These are phyloP conservation scores for Annulohypoxylon stygium DNA, from an alignment of 495 filamentous ascomycete genomes.

Conservation along the genomic window DNA sequence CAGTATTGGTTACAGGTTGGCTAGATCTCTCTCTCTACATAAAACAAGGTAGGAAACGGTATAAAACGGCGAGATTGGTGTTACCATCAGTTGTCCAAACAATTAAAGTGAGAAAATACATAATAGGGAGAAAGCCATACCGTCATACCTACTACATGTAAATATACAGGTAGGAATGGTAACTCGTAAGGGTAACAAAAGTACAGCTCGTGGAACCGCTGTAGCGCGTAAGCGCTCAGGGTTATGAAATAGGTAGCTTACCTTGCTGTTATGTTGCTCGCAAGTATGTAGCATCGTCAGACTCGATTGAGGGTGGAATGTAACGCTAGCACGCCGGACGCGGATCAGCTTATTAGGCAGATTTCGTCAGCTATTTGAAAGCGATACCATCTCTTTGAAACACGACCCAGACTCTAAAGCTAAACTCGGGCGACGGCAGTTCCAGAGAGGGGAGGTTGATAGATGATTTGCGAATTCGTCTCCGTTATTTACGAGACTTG, in stretches of 20 bases:
- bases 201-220: conserved; percentile 25
- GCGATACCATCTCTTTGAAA: conserved; percentile 36
- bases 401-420: conserved; percentile 17
- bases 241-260: conserved; percentile 1
- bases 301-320: conserved; percentile 31
- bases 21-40: background rate
- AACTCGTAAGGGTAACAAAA: conserved; percentile 11
- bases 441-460: conserved; percentile 27
- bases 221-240: conserved; percentile 29
- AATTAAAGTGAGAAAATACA: background rate
- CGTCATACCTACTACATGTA: background rate
- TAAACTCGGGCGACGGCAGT: conserved; percentile 19
- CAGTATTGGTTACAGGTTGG: background rate
- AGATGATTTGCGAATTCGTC: conserved; percentile 19
- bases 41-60: background rate
- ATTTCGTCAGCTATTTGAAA: conserved; percentile 33
- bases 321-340: conserved; percentile 34
- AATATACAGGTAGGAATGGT: background rate
- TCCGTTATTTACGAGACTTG: conserved; percentile 28
- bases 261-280: conserved; percentile 1
- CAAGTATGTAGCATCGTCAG: conserved; percentile 29
- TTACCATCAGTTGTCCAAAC: background rate
- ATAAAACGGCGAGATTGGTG: background rate
- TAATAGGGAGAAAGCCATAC: background rate
- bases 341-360: conserved; percentile 34